Base-by-base conservation (phyloP, 31 red algal species). In the Endocladia muricata region DNA sequence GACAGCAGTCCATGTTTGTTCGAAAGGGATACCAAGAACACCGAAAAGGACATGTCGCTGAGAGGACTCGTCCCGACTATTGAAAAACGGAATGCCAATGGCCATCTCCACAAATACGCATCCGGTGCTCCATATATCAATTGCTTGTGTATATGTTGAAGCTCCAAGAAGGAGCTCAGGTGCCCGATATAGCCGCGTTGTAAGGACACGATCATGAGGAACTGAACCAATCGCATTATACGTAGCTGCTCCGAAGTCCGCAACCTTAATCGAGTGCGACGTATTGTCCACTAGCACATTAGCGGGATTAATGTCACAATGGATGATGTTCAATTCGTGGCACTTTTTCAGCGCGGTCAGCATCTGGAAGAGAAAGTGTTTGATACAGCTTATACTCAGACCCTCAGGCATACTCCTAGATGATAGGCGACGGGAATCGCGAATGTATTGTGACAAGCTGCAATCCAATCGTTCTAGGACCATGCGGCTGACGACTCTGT, bases 51-150 rank as follows among this genome's bases (percentile, higher is more conserved):
- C 95, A 70, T 95, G 88, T 33, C 95, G 70, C 79, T 99, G 87
- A 74, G 95, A 92, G 58, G 95, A 95, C 64, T 99, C 96, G 3
- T 78, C 85, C 60, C 95, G 92, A 40, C 96, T 92, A 4, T 92
- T 87, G 52, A 99, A 99, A 41, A 99, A 88, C 0, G 96, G 92
- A 0, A 41, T 28, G 15, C 94, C 70, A 68, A 81, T 81, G 35
- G 95, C 91, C 96, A 99, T 96, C 70, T 99, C 96, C 3, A 89
- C 92, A 73, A 99, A 99, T 39, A 99, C 95, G 43, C 92, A 95
- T 26, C 96, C 96, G 55, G 93, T 93, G 8, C 92, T 93, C 96
- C 96, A 99, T 29, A 99, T 95, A 61, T 99, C 96, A 21, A 99
- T 92, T 7, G 96, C 77, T 8, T 88, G 88, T 1, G 89, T 82